Conservation (phyloP, 768 basidiomycete species). For the Boletales sp. region DNA sequence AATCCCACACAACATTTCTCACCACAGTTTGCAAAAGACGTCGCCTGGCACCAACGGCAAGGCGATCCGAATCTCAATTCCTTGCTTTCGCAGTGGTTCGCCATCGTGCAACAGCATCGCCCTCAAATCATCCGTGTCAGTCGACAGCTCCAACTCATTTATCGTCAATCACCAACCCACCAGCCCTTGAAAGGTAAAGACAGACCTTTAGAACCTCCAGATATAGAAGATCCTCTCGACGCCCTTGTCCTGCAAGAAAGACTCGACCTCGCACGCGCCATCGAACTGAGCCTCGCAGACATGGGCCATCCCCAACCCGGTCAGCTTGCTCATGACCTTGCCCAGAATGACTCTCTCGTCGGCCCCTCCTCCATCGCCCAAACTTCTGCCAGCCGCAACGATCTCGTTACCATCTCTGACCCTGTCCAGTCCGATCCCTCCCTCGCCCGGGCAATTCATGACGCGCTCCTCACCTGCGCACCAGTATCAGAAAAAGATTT, state of each 20-base stretch:
- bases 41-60: slow-evolving; percentile 17
- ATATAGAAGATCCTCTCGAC: slow-evolving; percentile 11
- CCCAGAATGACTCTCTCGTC: slow-evolving; percentile 5
- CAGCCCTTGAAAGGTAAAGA: neutral
- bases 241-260: slow-evolving; percentile 34
- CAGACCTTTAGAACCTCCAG: neutral
- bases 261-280: slow-evolving; percentile 41
- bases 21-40: slow-evolving; percentile 39
- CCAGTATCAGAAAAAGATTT: neutral
- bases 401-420: slow-evolving; percentile 4
- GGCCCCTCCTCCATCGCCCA: slow-evolving; percentile 2
- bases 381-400: slow-evolving; percentile 6
- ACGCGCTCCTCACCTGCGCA: slow-evolving; percentile 21
- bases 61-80: slow-evolving; percentile 28
- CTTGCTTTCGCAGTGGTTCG: slow-evolving; percentile 32
- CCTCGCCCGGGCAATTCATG: slow-evolving; percentile 31
- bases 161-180: slow-evolving; percentile 27
- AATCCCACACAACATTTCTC: slow-evolving; percentile 48
- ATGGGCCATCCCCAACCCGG: slow-evolving; percentile 3
- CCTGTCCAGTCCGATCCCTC: slow-evolving; percentile 11
- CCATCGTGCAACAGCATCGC: slow-evolving; percentile 16
- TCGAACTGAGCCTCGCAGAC: slow-evolving; percentile 43
- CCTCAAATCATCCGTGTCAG: slow-evolving; percentile 31
- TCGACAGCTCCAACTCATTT: slow-evolving; percentile 37
- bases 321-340: slow-evolving; percentile 5